Percentiles rank a stretch among this genome's conserved stretches.
phyloP scores from a whole-genome alignment of 495 filamentous ascomycete genomes.

The Talaromyces ruber region DNA sequence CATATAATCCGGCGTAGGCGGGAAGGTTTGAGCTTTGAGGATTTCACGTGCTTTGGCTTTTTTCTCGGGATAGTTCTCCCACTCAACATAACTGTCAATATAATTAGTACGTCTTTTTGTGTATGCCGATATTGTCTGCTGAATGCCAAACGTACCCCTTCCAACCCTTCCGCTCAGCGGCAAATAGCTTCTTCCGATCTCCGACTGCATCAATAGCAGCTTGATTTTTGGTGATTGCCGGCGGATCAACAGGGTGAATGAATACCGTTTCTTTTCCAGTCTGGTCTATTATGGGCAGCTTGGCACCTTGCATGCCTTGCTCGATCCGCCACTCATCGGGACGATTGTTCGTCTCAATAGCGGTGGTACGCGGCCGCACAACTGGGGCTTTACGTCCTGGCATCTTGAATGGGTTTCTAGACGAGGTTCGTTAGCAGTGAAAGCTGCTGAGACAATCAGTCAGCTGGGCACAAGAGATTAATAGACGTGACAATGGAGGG shows the following conservation, averaged over 20 bases:
- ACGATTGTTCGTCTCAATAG: constrained; percentile 21
- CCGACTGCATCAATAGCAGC: constrained; percentile 24
- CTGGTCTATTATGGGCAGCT: constrained; percentile 40
- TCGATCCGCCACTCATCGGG: constrained; percentile 47
- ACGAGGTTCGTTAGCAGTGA: neutral
- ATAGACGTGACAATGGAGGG: neutral
- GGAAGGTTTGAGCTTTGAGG: constrained; percentile 47
- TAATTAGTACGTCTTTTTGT: neutral
- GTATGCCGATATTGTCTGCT: neutral
- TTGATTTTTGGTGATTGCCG: constrained; percentile 23
- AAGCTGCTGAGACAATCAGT: neutral
- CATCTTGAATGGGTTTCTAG: constrained; percentile 6
- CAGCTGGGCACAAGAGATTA: neutral
- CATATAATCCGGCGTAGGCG: constrained; percentile 50
- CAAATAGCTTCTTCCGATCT: constrained; percentile 24
- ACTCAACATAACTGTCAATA: constrained; percentile 47
- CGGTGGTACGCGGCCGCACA: neutral
- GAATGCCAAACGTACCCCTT: constrained; percentile 16
- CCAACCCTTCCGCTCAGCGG: constrained; percentile 25
- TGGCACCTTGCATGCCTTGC: constrained; percentile 37
- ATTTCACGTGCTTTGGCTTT: constrained; percentile 48
- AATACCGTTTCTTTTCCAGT: constrained; percentile 19
- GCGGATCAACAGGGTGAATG: constrained; percentile 13
- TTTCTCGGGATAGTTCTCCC: constrained; percentile 62
- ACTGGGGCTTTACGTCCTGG: neutral